Evolutionary conservation across 768 basidiomycete genomes (phyloP).

Genomic region (Kwoniella pini): DNA sequence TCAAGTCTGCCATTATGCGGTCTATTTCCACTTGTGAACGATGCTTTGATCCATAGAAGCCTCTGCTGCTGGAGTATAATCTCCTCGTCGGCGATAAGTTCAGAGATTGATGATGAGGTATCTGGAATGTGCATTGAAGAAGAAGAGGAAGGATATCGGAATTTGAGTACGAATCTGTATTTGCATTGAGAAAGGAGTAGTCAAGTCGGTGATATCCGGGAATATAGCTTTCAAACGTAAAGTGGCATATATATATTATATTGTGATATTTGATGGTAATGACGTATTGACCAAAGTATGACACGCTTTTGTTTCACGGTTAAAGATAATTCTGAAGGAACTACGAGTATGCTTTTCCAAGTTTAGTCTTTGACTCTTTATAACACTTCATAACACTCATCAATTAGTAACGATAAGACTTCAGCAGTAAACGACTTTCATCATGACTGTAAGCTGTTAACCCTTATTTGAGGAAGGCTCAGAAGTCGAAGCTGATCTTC

Average conservation of each 20-base stretch:
- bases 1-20: background rate
- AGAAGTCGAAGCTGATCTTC: background rate
- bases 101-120: too few species aligned
- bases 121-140: background rate
- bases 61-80: too few species aligned
- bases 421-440: background rate
- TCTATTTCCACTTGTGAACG: too few species aligned
- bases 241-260: constrained; percentile 2
- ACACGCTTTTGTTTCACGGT: constrained; percentile 1
- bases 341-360: background rate
- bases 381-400: background rate
- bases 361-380: background rate
- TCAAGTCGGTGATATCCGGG: constrained; percentile 2
- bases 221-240: background rate
- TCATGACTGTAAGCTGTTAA: constrained; percentile 7
- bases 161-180: too few species aligned
- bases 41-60: too few species aligned
- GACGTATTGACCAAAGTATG: constrained; percentile 2
- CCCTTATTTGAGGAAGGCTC: background rate
- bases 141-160: too few species aligned
- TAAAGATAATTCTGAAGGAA: too few species aligned
- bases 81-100: too few species aligned
- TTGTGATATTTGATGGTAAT: background rate
- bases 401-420: background rate
- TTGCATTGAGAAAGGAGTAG: constrained; percentile 2